Evolutionary conservation across 768 basidiomycete genomes (phyloP).

Genomic region (Pulveroboletus sp.): DNA sequence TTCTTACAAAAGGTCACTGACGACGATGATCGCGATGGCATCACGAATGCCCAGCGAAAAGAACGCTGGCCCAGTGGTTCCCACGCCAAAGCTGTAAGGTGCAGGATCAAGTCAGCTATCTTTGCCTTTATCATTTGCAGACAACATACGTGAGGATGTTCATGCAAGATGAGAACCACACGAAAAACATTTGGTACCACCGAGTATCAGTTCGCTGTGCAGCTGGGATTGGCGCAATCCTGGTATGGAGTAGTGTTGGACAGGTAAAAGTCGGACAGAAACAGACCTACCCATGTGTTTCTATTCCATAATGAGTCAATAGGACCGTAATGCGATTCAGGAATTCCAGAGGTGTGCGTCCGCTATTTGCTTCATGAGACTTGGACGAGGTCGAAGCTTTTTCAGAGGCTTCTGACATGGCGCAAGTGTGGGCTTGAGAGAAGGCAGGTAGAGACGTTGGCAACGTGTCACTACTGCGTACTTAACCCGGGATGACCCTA

Average conservation of each 20-base stretch:
- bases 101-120: neutral
- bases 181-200: conserved; percentile 47
- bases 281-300: conserved; percentile 39
- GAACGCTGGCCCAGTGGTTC: conserved; percentile 48
- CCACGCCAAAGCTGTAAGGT: conserved; percentile 42
- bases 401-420: neutral
- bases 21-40: conserved; percentile 38
- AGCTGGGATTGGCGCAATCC: conserved; percentile 38
- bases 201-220: conserved; percentile 38
- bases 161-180: conserved; percentile 49
- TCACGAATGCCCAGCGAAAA: conserved; percentile 46
- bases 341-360: conserved; percentile 7
- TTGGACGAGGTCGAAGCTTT: neutral
- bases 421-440: neutral
- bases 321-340: conserved; percentile 25
- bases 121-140: neutral
- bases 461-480: too few relatives aligned
- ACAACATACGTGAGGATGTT: conserved; percentile 40
- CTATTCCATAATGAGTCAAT: conserved; percentile 36
- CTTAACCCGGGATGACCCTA: too few relatives aligned
- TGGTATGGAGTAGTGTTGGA: conserved; percentile 7
- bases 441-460: too few relatives aligned
- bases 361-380: neutral
- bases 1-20: conserved; percentile 46
- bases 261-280: neutral